Percentiles rank a stretch among this genome's conserved stretches.
Conservation (phyloP, 495 filamentous ascomycete species). For the Geoglossum glabrum region DNA sequence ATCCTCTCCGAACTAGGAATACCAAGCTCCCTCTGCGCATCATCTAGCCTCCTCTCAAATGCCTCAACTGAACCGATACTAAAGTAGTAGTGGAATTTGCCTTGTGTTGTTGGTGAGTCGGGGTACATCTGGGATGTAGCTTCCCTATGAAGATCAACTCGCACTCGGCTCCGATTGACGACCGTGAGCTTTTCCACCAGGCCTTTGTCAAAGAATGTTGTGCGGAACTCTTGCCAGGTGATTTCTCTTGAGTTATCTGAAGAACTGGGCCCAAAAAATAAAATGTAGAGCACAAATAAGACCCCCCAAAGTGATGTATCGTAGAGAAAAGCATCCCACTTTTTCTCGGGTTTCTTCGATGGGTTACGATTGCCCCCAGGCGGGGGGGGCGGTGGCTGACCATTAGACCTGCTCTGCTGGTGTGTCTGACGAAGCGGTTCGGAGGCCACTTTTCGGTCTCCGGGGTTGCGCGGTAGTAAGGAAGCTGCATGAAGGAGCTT, state of each 20-base stretch:
- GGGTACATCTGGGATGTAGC: slow-evolving; percentile 60
- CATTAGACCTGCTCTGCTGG: neutral
- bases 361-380: neutral
- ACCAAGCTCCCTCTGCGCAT: slow-evolving; percentile 65
- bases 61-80: slow-evolving; percentile 84
- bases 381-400: neutral
- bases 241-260: slow-evolving; percentile 58
- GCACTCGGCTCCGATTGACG: slow-evolving; percentile 49
- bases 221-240: slow-evolving; percentile 90
- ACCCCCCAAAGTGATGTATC: slow-evolving; percentile 34
- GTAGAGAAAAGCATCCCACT: slow-evolving; percentile 16
- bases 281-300: slow-evolving; percentile 32
- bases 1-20: slow-evolving; percentile 75
- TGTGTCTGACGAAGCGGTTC: neutral
- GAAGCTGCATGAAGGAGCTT: slow-evolving; percentile 29
- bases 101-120: slow-evolving; percentile 50
- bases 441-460: slow-evolving; percentile 11
- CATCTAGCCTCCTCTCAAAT: slow-evolving; percentile 73
- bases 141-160: slow-evolving; percentile 69
- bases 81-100: slow-evolving; percentile 74
- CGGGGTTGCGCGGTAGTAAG: slow-evolving; percentile 20
- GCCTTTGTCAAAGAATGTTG: slow-evolving; percentile 85
- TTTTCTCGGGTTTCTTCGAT: slow-evolving; percentile 8
- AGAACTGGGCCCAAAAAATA: slow-evolving; percentile 30
- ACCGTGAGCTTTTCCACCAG: slow-evolving; percentile 84